Evolutionary conservation across 2,329 filamentous ascomycete genomes (phyloP).

Genomic region (Microsporum ferrugineum): DNA sequence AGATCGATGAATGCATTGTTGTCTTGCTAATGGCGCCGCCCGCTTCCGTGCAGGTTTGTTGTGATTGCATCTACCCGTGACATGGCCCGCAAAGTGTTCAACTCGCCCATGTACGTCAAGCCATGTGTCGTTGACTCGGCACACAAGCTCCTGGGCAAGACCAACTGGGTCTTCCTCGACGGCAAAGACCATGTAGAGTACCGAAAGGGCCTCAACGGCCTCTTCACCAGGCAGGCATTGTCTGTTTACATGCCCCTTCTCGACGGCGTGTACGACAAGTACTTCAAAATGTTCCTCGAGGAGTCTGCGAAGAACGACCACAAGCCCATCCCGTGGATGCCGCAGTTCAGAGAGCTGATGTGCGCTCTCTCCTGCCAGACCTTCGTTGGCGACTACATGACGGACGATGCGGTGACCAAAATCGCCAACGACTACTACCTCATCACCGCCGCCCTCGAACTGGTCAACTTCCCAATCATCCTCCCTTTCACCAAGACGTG

Average conservation of each 20-base stretch:
- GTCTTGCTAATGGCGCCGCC: neutral
- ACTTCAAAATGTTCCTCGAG: conserved; percentile 68
- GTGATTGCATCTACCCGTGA: conserved; percentile 92
- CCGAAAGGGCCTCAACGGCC: conserved; percentile 86
- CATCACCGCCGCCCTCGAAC: conserved; percentile 86
- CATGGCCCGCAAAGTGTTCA: conserved; percentile 93
- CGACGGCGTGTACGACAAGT: conserved; percentile 80
- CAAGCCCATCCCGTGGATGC: conserved; percentile 78
- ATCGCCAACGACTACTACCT: conserved; percentile 95
- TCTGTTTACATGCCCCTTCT: conserved; percentile 81
- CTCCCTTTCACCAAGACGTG: conserved; percentile 89
- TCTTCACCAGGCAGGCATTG: conserved; percentile 86
- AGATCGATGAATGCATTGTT: neutral
- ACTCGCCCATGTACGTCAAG: conserved; percentile 82
- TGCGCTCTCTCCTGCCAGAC: conserved; percentile 89
- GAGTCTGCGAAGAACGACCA: conserved; percentile 60
- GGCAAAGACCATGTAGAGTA: conserved; percentile 93
- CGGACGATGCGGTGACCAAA: conserved; percentile 79
- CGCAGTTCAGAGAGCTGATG: conserved; percentile 85
- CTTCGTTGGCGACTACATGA: conserved; percentile 95
- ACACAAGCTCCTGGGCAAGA: conserved; percentile 78
- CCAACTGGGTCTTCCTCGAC: conserved; percentile 96
- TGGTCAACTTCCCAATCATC: conserved; percentile 98
- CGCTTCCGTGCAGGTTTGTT: conserved; percentile 58
- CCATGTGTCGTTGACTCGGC: conserved; percentile 93